Evolutionary conservation across 305 asterid genomes (phyloP).

Genomic region (Salvia sclarea): DNA sequence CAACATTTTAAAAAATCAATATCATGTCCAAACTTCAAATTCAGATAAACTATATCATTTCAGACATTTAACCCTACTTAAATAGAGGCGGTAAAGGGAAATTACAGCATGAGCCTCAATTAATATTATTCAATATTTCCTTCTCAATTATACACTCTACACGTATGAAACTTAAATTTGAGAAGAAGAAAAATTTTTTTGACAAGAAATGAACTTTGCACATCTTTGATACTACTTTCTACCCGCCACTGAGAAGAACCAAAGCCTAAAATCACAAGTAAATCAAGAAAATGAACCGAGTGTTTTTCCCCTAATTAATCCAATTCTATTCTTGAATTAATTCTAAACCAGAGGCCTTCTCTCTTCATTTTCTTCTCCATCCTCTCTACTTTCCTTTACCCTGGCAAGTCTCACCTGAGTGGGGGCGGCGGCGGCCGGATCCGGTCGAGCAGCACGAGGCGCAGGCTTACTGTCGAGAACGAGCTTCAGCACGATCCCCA

Average conservation of each 20-base stretch:
- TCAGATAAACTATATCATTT: no score
- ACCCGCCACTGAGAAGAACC: neutral
- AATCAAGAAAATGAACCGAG: conserved; percentile 20
- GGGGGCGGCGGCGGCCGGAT: conserved; percentile 21
- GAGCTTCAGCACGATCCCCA: conserved; percentile 45
- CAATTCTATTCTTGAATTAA: neutral
- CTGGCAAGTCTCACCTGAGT: neutral
- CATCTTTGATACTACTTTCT: conserved; percentile 2
- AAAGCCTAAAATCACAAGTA: conserved; percentile 6
- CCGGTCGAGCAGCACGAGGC: conserved; percentile 25
- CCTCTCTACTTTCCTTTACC: conserved; percentile 20
- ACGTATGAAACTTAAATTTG: neutral
- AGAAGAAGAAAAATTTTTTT: neutral
- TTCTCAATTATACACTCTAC: conserved; percentile 10
- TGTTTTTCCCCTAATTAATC: conserved; percentile 12
- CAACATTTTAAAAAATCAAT: no score
- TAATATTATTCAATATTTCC: conserved; percentile 1
- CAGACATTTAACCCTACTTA: no score
- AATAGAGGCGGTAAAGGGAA: neutral
- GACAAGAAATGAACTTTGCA: conserved; percentile 7
- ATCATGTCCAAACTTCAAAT: no score
- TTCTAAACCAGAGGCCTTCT: conserved; percentile 37
- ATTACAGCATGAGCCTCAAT: neutral
- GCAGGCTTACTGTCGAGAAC: conserved; percentile 57
- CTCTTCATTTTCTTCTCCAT: conserved; percentile 41